Percentiles rank a stretch among this genome's conserved stretches.
Evolutionary conservation across 1,284 basidiomycete species (phyloP).

Genomic region (Waitea zeae): DNA sequence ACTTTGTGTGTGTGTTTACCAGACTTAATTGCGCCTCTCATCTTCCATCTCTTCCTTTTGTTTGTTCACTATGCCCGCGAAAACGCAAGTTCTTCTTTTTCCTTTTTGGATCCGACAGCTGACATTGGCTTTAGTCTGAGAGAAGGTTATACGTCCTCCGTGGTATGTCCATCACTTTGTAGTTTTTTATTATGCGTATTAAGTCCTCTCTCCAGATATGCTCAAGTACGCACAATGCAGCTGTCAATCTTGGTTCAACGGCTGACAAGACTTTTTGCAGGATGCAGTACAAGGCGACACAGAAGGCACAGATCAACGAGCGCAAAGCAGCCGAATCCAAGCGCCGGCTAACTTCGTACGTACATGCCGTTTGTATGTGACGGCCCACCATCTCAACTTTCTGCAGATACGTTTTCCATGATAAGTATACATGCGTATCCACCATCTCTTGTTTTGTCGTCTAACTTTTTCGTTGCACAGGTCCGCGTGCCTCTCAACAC

Average conservation of each 20-base stretch:
- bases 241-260: no score
- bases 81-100: conserved; percentile 15
- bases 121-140: conserved; percentile 24
- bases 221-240: no score
- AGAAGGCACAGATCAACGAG: conserved; percentile 77
- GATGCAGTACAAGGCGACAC: conserved; percentile 65
- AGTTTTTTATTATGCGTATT: no score
- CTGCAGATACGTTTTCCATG: conserved; percentile 65
- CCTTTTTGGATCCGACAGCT: not conserved
- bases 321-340: conserved; percentile 66
- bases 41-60: conserved; percentile 43
- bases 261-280: no score
- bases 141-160: conserved; percentile 43
- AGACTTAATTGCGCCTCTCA: conserved; percentile 10
- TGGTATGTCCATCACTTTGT: no score
- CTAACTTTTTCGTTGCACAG: no score
- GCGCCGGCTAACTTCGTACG: conserved; percentile 61
- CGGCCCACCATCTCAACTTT: not conserved
- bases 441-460: conserved; percentile 20
- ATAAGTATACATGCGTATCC: no score
- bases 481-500: conserved; percentile 90
- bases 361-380: conserved; percentile 4
- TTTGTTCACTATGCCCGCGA: conserved; percentile 39
- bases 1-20: no score
- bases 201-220: no score